A percentile compares a stretch with the other conserved stretches of the same genome.
phyloP scores from a whole-genome alignment of 495 filamentous ascomycete species.

The Corynascus novoguineensis region DNA sequence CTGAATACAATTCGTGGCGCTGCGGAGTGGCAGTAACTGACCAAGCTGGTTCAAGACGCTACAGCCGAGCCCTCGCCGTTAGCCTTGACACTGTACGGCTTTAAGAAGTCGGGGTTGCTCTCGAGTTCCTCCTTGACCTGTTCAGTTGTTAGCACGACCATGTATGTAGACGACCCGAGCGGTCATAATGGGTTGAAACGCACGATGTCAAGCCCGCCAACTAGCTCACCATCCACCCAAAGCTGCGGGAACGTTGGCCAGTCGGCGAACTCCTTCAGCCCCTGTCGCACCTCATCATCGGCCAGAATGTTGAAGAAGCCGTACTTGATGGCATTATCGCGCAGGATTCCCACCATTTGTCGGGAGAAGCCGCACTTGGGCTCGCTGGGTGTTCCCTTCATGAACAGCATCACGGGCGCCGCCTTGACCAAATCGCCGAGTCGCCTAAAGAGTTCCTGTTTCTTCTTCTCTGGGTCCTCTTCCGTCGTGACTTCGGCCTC shows the following conservation, averaged over 20 bases:
- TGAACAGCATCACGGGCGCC: slow-evolving; percentile 95
- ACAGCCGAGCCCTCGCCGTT: slow-evolving; percentile 30
- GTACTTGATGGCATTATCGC: slow-evolving; percentile 86
- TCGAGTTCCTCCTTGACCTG: slow-evolving; percentile 39
- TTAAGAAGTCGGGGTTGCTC: slow-evolving; percentile 62
- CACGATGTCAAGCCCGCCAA: slow-evolving; percentile 96
- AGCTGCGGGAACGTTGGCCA: slow-evolving; percentile 97
- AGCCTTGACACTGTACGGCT: slow-evolving; percentile 54
- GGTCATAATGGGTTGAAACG: slow-evolving; percentile 32
- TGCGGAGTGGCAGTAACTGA: too few species aligned
- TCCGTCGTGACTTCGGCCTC: slow-evolving; percentile 23
- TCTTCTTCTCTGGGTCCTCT: slow-evolving; percentile 51
- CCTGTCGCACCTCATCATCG: slow-evolving; percentile 95
- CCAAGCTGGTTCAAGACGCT: slow-evolving; percentile 13
- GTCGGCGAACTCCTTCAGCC: slow-evolving; percentile 88
- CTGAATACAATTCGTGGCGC: background rate
- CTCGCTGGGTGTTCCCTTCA: slow-evolving; percentile 82
- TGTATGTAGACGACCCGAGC: background rate
- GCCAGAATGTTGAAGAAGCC: slow-evolving; percentile 99
- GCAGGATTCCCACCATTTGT: slow-evolving; percentile 75
- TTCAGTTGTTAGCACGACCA: slow-evolving; percentile 19
- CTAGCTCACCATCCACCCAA: slow-evolving; percentile 73
- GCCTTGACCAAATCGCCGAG: slow-evolving; percentile 81
- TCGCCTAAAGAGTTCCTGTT: slow-evolving; percentile 73
- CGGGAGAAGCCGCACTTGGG: slow-evolving; percentile 95